Evolutionary conservation across 305 asterid genomes (phyloP), one percentile per base, ranked within the genome.

Genomic region (Fraxinus nigra): DNA sequence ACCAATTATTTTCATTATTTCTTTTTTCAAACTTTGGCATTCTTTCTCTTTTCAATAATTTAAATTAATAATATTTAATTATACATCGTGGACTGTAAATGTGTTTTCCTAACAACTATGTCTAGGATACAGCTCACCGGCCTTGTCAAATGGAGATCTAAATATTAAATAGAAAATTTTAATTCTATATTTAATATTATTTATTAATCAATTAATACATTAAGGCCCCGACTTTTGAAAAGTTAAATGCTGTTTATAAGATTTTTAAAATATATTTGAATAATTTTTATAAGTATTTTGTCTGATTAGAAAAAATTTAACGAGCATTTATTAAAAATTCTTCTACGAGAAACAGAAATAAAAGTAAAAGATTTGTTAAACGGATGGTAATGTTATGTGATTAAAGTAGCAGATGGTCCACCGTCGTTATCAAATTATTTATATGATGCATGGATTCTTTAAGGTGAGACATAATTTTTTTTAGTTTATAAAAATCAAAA

Each of bases 91-190:
- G 51, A 63, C 56, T 59, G 77, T 16, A 34, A 32, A 37, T 51
- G 77, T 20, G 67, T 77, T 78, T 65, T 79, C 83, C 83, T 77
- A 85, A 82, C 85, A 20, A 86, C 85, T 83, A 54, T 75, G 30
- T 70, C 79, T 7, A 67, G 72, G 51, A 30, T 46, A 81, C 85
- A 86, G 78, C 85, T 86, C 89, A 76, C 75, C 59, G 34, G 82
- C 81, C 84, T 65, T 26, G 3, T 26, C 34, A 65, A 65, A 26
- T 65, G 1, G 34, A 63, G 34, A 63, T 63, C 11, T 22, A 9
- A 10, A 24, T 24, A 22, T 3, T 59, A 63, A 3, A 63, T 9
- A 20, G 0, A 20, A 7, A 18, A 0, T 18, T 7, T 61, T 61
- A 63, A 63, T 63, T 22, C 22, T 56, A 38, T 5, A 38, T 40